These are phyloP conservation scores for Coffea eugenioides DNA, from an alignment of 257 asterid species.

Conservation along the genomic window DNA sequence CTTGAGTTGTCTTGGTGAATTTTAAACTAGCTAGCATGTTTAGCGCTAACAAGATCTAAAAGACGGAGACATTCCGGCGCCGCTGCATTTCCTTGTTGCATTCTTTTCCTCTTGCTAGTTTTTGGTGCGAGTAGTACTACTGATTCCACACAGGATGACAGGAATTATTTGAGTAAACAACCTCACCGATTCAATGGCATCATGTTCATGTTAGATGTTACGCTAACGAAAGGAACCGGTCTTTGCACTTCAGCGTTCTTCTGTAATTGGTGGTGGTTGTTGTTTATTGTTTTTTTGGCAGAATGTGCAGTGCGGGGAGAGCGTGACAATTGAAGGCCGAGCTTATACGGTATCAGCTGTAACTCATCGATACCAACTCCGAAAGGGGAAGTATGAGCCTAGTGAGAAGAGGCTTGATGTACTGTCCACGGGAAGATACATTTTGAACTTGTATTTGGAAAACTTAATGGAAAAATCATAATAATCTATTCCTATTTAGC, in stretches of 20 bases:
- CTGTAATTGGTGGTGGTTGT: neutral
- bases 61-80: neutral
- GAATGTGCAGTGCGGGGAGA: constrained; percentile 90
- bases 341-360: constrained; percentile 83
- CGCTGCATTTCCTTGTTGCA: neutral
- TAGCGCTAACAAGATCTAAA: neutral
- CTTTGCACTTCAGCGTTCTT: neutral
- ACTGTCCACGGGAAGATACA: constrained; percentile 82
- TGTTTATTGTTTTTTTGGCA: constrained; percentile 23
- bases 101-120: neutral
- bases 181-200: neutral
- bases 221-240: neutral
- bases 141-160: neutral
- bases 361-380: constrained; percentile 88
- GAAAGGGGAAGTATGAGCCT: constrained; percentile 92
- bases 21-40: neutral
- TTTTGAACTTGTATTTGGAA: constrained; percentile 76
- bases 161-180: neutral
- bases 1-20: neutral
- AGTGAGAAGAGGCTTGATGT: constrained; percentile 92
- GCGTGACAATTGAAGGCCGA: constrained; percentile 86
- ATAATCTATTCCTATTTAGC: constrained; percentile 6
- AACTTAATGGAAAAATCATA: constrained; percentile 73
- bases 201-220: neutral
- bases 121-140: neutral